A percentile compares a stretch with the other conserved stretches of the same genome.
Evolutionary conservation across 305 asterid genomes (phyloP).

Genomic region (Solanum chacoense): DNA sequence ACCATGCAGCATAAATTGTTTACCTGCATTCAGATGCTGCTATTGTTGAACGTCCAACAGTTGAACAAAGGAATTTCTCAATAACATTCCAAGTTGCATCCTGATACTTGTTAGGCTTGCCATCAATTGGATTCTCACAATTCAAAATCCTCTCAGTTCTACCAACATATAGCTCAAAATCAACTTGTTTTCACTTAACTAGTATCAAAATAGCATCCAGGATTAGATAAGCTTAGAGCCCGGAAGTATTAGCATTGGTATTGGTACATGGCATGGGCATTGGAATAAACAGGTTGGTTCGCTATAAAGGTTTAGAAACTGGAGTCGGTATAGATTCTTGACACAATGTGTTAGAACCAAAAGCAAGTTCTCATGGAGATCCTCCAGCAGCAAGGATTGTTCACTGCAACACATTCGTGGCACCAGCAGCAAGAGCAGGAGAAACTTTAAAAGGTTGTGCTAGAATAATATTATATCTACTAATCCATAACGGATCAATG

Average conservation of each 20-base stretch:
- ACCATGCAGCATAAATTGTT: background rate
- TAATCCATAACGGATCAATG: slow-evolving; percentile 43
- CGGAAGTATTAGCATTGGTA: background rate
- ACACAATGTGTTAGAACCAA: background rate
- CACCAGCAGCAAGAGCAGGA: slow-evolving; percentile 40
- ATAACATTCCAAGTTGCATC: slow-evolving; percentile 24
- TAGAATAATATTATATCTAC: slow-evolving; percentile 38
- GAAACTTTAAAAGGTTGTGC: slow-evolving; percentile 47
- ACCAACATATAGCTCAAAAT: slow-evolving; percentile 1
- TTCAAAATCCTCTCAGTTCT: slow-evolving; percentile 25
- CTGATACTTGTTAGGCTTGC: slow-evolving; percentile 12
- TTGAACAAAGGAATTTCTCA: slow-evolving; percentile 18
- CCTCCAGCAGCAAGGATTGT: slow-evolving; percentile 31
- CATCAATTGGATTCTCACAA: slow-evolving; percentile 31
- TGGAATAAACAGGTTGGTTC: background rate
- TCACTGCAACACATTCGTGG: slow-evolving; percentile 40
- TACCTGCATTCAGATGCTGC: slow-evolving; percentile 36
- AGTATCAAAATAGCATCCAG: slow-evolving; percentile 2
- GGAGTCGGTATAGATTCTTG: slow-evolving; percentile 4
- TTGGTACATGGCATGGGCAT: background rate
- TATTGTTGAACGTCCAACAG: slow-evolving; percentile 18
- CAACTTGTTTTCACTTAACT: background rate
- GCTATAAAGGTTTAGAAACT: background rate
- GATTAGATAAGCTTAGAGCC: slow-evolving; percentile 4
- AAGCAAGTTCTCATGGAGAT: slow-evolving; percentile 9